Evolutionary conservation across 208 protist genomes (phyloP).

Genomic region (Crithidia bombi): DNA sequence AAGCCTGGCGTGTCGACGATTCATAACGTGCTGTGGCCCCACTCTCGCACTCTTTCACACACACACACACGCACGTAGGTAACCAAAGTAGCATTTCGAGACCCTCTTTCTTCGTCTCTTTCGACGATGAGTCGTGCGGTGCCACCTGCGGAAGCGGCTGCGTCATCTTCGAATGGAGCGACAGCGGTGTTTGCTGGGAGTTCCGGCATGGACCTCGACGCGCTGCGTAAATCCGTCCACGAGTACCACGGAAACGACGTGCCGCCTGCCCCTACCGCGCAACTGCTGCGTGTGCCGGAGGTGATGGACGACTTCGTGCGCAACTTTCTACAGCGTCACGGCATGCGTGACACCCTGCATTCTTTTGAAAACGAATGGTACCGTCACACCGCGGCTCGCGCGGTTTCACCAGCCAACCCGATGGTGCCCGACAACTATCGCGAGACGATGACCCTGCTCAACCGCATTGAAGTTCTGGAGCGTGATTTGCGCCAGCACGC

Average conservation of each 20-base stretch:
- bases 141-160: background rate
- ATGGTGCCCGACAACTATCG: conserved; percentile 89
- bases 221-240: conserved; percentile 58
- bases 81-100: too few species aligned
- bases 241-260: conserved; percentile 54
- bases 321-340: conserved; percentile 90
- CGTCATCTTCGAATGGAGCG: background rate
- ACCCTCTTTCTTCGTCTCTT: too few species aligned
- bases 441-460: conserved; percentile 78
- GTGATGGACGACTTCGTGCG: conserved; percentile 93
- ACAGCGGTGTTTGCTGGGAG: conserved; percentile 27
- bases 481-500: conserved; percentile 82
- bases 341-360: conserved; percentile 81
- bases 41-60: too few species aligned
- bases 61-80: too few species aligned
- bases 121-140: conserved; percentile 1
- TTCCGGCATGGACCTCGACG: conserved; percentile 66
- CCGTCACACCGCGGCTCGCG: conserved; percentile 34
- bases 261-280: conserved; percentile 73
- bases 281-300: conserved; percentile 89
- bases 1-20: too few species aligned
- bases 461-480: conserved; percentile 80
- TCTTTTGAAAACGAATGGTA: conserved; percentile 93
- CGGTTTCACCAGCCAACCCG: conserved; percentile 52
- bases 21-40: too few species aligned